Evolutionary conservation across 352 stramenopile species (phyloP).

Genomic region (Globisporangium nagaii): DNA sequence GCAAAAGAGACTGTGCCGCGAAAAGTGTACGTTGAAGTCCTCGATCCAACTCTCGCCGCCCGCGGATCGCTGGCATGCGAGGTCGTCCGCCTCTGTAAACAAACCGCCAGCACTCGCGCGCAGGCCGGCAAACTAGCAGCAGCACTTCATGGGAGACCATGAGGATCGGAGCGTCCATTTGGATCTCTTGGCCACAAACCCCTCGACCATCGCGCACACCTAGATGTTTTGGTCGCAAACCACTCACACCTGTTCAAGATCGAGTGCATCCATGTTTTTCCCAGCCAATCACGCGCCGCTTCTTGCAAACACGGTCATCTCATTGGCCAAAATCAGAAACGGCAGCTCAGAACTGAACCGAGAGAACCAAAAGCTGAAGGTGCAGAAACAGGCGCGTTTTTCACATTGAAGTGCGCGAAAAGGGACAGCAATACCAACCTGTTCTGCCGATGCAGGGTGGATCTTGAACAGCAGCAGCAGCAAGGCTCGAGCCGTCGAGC

Average conservation of each 20-base stretch:
- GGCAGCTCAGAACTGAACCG: neutral
- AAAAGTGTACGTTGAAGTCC: conserved; percentile 5
- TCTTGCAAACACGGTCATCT: too few species aligned
- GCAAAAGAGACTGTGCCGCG: neutral
- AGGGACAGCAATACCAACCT: neutral
- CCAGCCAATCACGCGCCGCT: neutral
- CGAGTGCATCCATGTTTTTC: neutral
- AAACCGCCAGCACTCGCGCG: too few species aligned
- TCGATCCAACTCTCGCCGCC: neutral
- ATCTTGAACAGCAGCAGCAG: neutral
- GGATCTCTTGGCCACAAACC: neutral
- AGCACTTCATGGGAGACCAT: too few species aligned
- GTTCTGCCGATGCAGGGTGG: neutral
- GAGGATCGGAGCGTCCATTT: too few species aligned
- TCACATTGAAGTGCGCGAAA: neutral
- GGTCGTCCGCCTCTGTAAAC: neutral
- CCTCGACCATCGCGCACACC: neutral
- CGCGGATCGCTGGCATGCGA: neutral
- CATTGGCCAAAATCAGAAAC: neutral
- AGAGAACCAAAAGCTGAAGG: conserved; percentile 1
- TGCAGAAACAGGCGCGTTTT: neutral
- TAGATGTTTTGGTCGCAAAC: neutral
- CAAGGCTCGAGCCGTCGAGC: too few species aligned
- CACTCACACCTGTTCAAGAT: neutral
- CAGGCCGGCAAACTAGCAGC: too few species aligned